phyloP scores from a whole-genome alignment of 345 rosid genomes.

The Mangifera indica region DNA sequence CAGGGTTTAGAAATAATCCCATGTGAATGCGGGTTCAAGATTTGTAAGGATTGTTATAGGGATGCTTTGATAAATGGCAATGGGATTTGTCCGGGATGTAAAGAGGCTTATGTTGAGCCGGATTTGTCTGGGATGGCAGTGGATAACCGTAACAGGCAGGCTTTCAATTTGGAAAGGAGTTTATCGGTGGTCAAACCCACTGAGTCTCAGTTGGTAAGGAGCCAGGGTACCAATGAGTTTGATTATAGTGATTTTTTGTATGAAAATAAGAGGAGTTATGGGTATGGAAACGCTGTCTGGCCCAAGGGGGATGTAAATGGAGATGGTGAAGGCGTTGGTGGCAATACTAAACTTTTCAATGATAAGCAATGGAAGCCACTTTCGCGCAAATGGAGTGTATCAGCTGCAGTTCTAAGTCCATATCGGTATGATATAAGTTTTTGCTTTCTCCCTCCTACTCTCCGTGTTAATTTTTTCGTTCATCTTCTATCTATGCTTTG shows the following conservation, averaged over 20 bases:
- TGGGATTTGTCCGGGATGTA: slow-evolving; percentile 55
- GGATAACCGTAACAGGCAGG: neutral
- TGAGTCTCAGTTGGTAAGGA: slow-evolving; percentile 16
- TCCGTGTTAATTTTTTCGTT: neutral
- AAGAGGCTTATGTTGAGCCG: slow-evolving; percentile 35
- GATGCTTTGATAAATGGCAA: slow-evolving; percentile 32
- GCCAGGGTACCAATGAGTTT: slow-evolving; percentile 24
- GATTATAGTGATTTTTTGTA: slow-evolving; percentile 41
- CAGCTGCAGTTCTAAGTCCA: slow-evolving; percentile 46
- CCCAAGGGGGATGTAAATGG: slow-evolving; percentile 33
- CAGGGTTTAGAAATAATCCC: slow-evolving; percentile 33
- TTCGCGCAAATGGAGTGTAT: slow-evolving; percentile 38
- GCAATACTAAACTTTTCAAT: slow-evolving; percentile 13
- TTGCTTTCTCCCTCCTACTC: neutral
- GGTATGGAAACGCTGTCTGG: slow-evolving; percentile 54
- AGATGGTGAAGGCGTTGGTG: slow-evolving; percentile 16
- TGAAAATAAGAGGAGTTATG: slow-evolving; percentile 48
- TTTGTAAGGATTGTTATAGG: slow-evolving; percentile 48
- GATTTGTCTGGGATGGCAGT: slow-evolving; percentile 24
- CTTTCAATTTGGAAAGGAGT: slow-evolving; percentile 24
- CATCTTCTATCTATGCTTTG: neutral
- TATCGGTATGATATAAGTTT: slow-evolving; percentile 38
- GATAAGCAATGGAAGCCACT: slow-evolving; percentile 59
- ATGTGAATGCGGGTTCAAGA: slow-evolving; percentile 49
- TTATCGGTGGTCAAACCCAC: slow-evolving; percentile 31